Evolutionary conservation across 148 eudicot genomes (phyloP).

Genomic region (Cornus suecica): DNA sequence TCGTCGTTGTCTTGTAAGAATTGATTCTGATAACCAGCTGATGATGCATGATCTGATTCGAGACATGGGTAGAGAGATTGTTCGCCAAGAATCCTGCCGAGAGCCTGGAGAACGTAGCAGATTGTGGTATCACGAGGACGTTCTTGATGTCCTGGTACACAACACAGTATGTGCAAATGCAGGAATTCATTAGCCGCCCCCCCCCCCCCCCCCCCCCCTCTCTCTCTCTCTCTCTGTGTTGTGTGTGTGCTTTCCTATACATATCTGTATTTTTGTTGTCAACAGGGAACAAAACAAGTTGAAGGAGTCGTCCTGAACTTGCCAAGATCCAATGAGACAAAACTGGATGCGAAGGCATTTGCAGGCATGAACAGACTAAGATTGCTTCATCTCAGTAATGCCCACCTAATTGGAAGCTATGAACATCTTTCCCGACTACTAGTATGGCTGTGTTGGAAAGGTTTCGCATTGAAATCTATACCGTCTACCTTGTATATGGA

Average conservation of each 20-base stretch:
- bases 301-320: not conserved
- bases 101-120: slow-evolving; percentile 10
- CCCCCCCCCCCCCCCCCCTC: not conserved
- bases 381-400: not conserved
- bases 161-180: not conserved
- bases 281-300: not conserved
- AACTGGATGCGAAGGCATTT: not conserved
- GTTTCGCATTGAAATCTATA: not conserved
- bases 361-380: not conserved
- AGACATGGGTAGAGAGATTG: slow-evolving; percentile 14
- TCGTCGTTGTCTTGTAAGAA: not conserved
- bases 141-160: not conserved
- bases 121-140: slow-evolving; percentile 3
- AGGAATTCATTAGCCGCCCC: no score
- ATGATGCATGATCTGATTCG: not conserved
- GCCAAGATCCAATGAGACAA: not conserved
- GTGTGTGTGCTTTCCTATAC: not conserved
- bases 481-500: not conserved
- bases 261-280: not conserved
- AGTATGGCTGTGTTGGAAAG: not conserved
- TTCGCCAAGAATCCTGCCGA: slow-evolving; percentile 8
- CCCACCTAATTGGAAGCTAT: not conserved
- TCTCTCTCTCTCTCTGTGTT: not conserved
- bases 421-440: not conserved
- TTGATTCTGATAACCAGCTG: not conserved